Conservation (phyloP, 192 early-diverging fungal species). For the Coemansia sp. region DNA sequence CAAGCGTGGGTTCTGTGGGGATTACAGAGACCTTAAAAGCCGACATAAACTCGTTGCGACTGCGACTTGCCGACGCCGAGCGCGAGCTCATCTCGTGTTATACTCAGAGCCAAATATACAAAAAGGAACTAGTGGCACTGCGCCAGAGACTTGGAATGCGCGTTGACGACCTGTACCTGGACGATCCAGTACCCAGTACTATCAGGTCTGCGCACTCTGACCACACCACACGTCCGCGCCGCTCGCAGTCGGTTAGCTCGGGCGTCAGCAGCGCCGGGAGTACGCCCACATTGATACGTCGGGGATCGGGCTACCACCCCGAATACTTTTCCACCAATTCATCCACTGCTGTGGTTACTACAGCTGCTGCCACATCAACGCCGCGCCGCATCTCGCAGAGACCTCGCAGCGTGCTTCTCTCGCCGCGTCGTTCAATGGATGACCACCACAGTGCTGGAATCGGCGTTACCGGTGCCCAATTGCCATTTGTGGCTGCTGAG, state of each 20-base stretch:
- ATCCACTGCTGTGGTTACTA: not conserved
- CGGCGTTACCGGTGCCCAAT: not conserved
- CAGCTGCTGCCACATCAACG: not conserved
- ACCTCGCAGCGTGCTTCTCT: conserved; percentile 51
- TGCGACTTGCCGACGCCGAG: conserved; percentile 51
- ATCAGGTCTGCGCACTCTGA: conserved; percentile 26
- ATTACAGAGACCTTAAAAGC: conserved; percentile 56
- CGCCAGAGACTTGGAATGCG: conserved; percentile 54
- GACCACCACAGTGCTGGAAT: conserved; percentile 31
- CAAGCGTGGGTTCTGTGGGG: conserved; percentile 38
- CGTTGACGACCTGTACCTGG: conserved; percentile 51
- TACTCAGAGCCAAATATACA: conserved; percentile 57
- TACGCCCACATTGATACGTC: conserved; percentile 35
- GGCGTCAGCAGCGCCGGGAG: conserved; percentile 42
- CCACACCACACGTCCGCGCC: conserved; percentile 33
- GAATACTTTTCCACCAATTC: conserved; percentile 42
- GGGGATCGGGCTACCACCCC: conserved; percentile 35
- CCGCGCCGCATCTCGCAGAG: conserved; percentile 42
- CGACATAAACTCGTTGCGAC: conserved; percentile 53
- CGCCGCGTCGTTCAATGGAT: conserved; percentile 53
- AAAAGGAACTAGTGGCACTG: conserved; percentile 55
- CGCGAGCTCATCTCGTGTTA: conserved; percentile 54
- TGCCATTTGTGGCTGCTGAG: conserved; percentile 3
- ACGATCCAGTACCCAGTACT: conserved; percentile 50
- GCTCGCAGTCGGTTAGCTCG: conserved; percentile 54